Evolutionary conservation across 345 rosid genomes (phyloP), one percentile per base, ranked within the genome.

Genomic region (Anastatica hierochuntica): DNA sequence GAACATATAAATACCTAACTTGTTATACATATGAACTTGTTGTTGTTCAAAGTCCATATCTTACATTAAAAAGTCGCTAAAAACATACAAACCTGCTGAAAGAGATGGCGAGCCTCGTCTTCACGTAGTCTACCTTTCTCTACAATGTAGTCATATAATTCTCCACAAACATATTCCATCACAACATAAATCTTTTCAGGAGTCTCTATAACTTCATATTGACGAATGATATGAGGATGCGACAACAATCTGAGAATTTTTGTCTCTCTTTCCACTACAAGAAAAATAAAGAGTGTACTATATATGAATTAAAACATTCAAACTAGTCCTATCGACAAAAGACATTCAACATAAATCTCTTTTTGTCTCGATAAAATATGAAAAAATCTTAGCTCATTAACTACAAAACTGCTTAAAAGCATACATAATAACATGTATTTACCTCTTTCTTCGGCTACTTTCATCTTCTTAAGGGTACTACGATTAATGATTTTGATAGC

Each of bases 401-500:
- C n/a, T n/a, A n/a, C n/a, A n/a, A n/a, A n/a, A n/a, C n/a, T n/a
- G n/a, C n/a, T n/a, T n/a, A n/a, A n/a, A 42, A 21, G 2, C 4
- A 34, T 35, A 34, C n/a, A n/a, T 16, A 35, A 34, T 20, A 0
- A 13, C 24, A n/a, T 16, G 3, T 45, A 21, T 19, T 10, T 69
- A 85, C 97, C 97, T 83, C 83, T 90, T 58, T 60, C 87, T 41
- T n/a, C n/a, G n/a, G 77, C 85, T 84, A 85, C 74, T 10, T 59
- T 74, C 78, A 72, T 60, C 43, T 68, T 60, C 56, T 66, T 70
- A 47, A 90, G 78, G 74, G 78, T 81, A 15, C 63, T 69, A 13
- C 90, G 95, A 38, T 81, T 82, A 63, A 90, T 85, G 47, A 90
- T 80, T 79, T 90, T 90, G 71, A 90, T 79, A 13, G 98, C 98